Evolutionary conservation across 768 basidiomycete species (phyloP).

Genomic region (Tricholoma terreum): DNA sequence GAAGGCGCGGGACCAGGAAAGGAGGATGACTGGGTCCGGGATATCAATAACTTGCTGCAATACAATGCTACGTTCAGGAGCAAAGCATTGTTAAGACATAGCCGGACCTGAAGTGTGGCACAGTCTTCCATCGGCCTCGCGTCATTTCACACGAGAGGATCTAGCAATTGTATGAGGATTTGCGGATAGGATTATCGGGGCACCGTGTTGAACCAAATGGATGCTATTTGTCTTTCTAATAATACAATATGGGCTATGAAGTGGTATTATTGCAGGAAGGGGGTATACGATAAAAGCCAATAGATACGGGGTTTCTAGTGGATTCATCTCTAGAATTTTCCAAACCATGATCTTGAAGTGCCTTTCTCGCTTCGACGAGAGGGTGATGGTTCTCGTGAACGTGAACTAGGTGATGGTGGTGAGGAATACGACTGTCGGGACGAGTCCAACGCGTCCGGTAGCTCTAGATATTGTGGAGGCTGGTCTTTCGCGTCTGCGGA

Average conservation of each 20-base stretch:
- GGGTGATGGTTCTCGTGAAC: constrained; percentile 19
- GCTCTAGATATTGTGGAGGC: constrained; percentile 44
- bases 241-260: neutral
- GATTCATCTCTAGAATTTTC: constrained; percentile 4
- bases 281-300: neutral
- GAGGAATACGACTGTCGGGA: constrained; percentile 21
- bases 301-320: neutral
- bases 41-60: constrained; percentile 91
- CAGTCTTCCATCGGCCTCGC: neutral
- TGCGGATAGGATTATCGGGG: neutral
- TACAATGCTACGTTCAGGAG: constrained; percentile 94
- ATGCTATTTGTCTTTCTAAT: neutral
- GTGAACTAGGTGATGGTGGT: constrained; percentile 21
- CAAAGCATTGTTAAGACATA: constrained; percentile 78
- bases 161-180: neutral
- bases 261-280: neutral
- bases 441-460: constrained; percentile 21
- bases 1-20: constrained; percentile 77
- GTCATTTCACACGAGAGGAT: neutral
- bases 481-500: constrained; percentile 19
- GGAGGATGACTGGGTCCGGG: constrained; percentile 94
- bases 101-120: constrained; percentile 46
- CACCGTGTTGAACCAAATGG: neutral
- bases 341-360: constrained; percentile 16
- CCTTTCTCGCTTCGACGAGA: constrained; percentile 12